Conservation (phyloP, 2,329 filamentous ascomycete genomes). For the Lachnellula occidentalis region DNA sequence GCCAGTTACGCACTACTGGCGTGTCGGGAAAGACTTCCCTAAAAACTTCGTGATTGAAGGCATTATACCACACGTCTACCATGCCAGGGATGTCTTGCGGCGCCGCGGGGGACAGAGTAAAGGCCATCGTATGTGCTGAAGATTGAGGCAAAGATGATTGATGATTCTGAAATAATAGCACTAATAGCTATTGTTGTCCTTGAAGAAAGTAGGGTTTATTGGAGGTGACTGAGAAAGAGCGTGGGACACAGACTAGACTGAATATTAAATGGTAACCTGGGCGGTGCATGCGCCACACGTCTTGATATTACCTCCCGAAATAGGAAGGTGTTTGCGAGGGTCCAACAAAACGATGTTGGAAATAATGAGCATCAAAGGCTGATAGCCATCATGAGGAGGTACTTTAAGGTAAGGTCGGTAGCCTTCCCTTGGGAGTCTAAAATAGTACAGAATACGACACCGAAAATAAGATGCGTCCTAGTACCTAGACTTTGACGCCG, state of each 20-base stretch:
- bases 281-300: not conserved
- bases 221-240: no score
- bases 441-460: no score
- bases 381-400: no score
- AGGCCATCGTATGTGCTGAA: not conserved
- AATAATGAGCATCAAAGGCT: no score
- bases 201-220: no score
- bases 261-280: not conserved
- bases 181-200: no score
- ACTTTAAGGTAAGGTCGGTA: no score
- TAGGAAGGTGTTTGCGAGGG: not conserved
- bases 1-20: slow-evolving; percentile 1
- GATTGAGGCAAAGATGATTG: no score
- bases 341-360: no score
- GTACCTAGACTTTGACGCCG: no score
- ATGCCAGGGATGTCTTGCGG: slow-evolving; percentile 6
- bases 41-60: not conserved
- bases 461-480: no score
- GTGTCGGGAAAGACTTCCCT: slow-evolving; percentile 2
- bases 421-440: no score
- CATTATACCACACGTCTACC: slow-evolving; percentile 2
- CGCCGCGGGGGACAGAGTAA: slow-evolving; percentile 2
- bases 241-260: not conserved
- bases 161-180: not conserved
- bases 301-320: not conserved